These are phyloP conservation scores for Hypoxylon perforatum DNA, from an alignment of 495 filamentous ascomycete species.

Conservation along the genomic window DNA sequence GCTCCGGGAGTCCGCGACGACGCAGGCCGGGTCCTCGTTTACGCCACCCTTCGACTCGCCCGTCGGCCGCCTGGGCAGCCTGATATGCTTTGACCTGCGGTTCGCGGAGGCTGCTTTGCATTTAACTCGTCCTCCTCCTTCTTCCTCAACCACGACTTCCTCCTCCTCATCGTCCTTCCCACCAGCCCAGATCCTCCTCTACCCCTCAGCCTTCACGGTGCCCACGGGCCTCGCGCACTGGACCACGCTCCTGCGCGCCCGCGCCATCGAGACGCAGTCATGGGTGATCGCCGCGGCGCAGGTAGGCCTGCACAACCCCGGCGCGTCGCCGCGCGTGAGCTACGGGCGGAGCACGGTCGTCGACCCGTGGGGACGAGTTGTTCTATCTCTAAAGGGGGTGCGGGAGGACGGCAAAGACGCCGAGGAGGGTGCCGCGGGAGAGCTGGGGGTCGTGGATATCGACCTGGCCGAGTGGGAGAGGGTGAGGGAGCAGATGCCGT, in stretches of 20 bases:
- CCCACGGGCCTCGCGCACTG: slow-evolving; percentile 90
- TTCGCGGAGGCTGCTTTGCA: slow-evolving; percentile 82
- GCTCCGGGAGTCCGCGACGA: slow-evolving; percentile 46
- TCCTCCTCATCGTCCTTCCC: slow-evolving; percentile 40
- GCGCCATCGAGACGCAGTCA: slow-evolving; percentile 89
- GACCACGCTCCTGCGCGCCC: slow-evolving; percentile 77
- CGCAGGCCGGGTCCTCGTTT: slow-evolving; percentile 52
- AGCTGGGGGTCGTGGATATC: slow-evolving; percentile 60
- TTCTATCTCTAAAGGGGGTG: slow-evolving; percentile 70
- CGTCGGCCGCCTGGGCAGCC: slow-evolving; percentile 77
- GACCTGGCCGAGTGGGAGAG: slow-evolving; percentile 57
- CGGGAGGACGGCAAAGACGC: slow-evolving; percentile 53
- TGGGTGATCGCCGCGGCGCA: slow-evolving; percentile 93
- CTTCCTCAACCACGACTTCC: slow-evolving; percentile 8
- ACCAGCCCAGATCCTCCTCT: slow-evolving; percentile 79
- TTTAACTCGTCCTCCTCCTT: slow-evolving; percentile 64
- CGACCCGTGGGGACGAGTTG: slow-evolving; percentile 85
- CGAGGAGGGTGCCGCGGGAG: slow-evolving; percentile 51
- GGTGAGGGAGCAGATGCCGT: slow-evolving; percentile 70
- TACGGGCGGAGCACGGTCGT: slow-evolving; percentile 93
- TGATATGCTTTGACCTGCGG: slow-evolving; percentile 92
- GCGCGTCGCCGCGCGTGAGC: slow-evolving; percentile 67
- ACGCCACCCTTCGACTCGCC: slow-evolving; percentile 74
- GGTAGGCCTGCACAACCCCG: slow-evolving; percentile 78
- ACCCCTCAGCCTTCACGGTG: slow-evolving; percentile 91